A percentile compares a stretch with the other conserved stretches of the same genome.
Evolutionary conservation across 2,329 filamentous ascomycete species (phyloP).

Genomic region (Fusarium sacchari): DNA sequence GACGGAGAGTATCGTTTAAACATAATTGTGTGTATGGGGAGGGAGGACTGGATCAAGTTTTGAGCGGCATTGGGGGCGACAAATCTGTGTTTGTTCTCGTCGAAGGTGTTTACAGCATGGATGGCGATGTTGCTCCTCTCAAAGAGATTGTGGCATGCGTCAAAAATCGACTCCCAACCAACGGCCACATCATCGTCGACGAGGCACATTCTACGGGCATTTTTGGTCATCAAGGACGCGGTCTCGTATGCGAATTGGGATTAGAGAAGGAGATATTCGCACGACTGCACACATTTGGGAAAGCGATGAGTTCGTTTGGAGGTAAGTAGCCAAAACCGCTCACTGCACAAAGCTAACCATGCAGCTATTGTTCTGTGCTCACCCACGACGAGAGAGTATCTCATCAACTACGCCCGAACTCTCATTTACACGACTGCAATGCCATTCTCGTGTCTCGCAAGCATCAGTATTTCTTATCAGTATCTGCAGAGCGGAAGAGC

Average conservation of each 20-base stretch:
- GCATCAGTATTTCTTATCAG: constrained; percentile 67
- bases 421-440: constrained; percentile 80
- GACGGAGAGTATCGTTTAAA: constrained; percentile 58
- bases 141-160: constrained; percentile 67
- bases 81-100: constrained; percentile 73
- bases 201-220: constrained; percentile 75
- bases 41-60: constrained; percentile 46
- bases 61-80: constrained; percentile 46
- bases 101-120: constrained; percentile 84
- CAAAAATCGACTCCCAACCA: constrained; percentile 66
- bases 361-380: constrained; percentile 69
- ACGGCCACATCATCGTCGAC: constrained; percentile 72
- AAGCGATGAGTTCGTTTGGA: constrained; percentile 74
- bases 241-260: constrained; percentile 66
- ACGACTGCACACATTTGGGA: constrained; percentile 73
- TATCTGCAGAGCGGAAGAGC: constrained; percentile 63
- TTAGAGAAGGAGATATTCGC: constrained; percentile 67
- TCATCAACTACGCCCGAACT: constrained; percentile 80
- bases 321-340: constrained; percentile 59
- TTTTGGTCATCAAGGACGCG: constrained; percentile 64
- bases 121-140: constrained; percentile 77
- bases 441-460: constrained; percentile 68
- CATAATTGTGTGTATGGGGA: constrained; percentile 62
- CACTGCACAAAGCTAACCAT: background rate
- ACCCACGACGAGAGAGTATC: constrained; percentile 66